Evolutionary conservation across 73 alveolate species (phyloP), one percentile per base, ranked within the genome.

Genomic region (Paramecium primaurelia): DNA sequence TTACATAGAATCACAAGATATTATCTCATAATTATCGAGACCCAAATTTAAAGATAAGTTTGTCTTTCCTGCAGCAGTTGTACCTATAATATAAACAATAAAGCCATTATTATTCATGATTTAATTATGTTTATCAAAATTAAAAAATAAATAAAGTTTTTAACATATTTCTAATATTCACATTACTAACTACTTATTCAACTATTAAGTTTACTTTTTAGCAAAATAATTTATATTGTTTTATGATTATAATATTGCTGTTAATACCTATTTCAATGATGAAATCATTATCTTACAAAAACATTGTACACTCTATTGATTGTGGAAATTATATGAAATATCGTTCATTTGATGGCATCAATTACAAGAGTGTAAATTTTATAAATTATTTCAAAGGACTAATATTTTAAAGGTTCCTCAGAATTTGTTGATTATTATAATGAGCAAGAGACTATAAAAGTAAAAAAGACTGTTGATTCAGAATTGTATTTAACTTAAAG

Each of bases 41-140:
- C 98, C 99, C 4, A 96, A 20, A 77, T 94, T 96, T 3, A 96
- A 59, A 38, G 97, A 95, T 38, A 96, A 92, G 58, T 95, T 96
- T 28, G 96, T 86, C 71, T 96, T 96, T 34, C 99, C 99, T 6
- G 95, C 94, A 25, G 98, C 99, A 38, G 98, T 96, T 38, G 99
- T 93, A 5, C 99, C 99, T 12, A 96, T 60, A 4, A 96, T 77
- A 92, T 91, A 96, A 8, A 89, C 86, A 25, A 83, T 47, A 18
- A 87, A 40, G 34, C 59, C 36, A 34, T 75, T 32, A 54, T 26
- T 22, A 37, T 32, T 34, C 64, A 75, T 22, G 5, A 0, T 40
- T 5, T 40, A 3, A 7, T 40, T 40, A 8, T 40, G 1, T 40
- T 5, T 40, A 40, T 40, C 2, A 40, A 40, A 40, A 7, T 40